phyloP scores from a whole-genome alignment of 192 early-diverging fungal species.

The Backusella tarrabulga region DNA sequence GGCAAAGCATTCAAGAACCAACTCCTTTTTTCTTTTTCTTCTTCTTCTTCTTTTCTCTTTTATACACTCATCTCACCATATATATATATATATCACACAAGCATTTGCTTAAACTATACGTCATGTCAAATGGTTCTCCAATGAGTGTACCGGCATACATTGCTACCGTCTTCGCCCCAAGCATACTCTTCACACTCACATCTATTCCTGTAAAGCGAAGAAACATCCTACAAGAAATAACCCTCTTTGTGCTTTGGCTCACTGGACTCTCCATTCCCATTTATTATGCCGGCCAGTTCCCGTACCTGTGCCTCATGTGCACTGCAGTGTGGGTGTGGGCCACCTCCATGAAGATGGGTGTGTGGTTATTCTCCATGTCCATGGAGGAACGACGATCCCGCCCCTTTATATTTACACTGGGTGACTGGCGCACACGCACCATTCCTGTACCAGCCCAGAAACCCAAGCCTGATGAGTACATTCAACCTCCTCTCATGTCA shows the following conservation, averaged over 20 bases:
- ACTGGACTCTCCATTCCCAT: background rate
- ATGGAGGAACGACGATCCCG: conserved; percentile 15
- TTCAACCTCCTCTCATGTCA: background rate
- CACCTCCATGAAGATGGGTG: conserved; percentile 16
- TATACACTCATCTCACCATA: background rate
- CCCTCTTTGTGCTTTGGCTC: background rate
- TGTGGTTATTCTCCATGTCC: conserved; percentile 14
- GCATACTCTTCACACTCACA: background rate
- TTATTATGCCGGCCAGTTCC: conserved; percentile 17
- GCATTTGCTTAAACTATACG: background rate
- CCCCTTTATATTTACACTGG: background rate
- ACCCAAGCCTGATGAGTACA: background rate
- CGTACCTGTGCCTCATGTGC: background rate
- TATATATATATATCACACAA: background rate
- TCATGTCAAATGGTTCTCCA: background rate
- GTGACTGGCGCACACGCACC: background rate
- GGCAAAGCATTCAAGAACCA: background rate
- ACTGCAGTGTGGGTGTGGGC: conserved; percentile 13
- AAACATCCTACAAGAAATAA: background rate
- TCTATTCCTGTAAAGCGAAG: conserved; percentile 13
- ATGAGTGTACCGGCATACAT: conserved; percentile 11
- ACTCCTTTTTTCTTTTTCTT: background rate
- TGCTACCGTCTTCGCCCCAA: background rate
- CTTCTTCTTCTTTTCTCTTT: background rate
- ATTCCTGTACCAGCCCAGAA: background rate